These are phyloP conservation scores for Trichoderma sp. DNA, from an alignment of 2,329 filamentous ascomycete genomes.

Conservation along the genomic window DNA sequence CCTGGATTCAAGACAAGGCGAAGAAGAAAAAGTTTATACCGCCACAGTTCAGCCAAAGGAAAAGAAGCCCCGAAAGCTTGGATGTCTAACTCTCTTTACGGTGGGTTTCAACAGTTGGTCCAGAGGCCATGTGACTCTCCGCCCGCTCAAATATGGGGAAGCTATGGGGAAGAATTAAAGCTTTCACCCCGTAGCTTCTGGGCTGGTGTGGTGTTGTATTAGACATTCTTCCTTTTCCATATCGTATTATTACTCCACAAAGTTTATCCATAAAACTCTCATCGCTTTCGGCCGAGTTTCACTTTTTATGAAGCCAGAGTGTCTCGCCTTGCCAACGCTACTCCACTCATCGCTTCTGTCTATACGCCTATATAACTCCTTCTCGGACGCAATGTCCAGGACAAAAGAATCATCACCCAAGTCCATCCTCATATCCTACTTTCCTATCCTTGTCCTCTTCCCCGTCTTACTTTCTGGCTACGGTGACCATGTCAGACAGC, in stretches of 20 bases:
- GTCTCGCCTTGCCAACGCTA: neutral
- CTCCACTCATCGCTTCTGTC: neutral
- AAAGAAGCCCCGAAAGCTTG: neutral
- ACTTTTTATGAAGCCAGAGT: neutral
- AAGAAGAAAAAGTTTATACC: neutral
- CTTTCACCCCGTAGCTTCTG: slow-evolving; percentile 2
- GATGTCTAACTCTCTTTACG: neutral
- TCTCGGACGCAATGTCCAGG: neutral
- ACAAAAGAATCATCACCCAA: neutral
- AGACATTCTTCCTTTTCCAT: neutral
- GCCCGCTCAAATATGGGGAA: neutral
- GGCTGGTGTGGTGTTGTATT: slow-evolving; percentile 2
- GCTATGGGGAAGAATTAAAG: neutral
- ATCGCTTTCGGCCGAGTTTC: neutral
- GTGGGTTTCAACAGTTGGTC: neutral
- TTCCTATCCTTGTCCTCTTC: neutral
- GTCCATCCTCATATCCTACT: neutral
- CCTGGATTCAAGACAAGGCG: neutral
- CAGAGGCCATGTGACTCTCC: neutral
- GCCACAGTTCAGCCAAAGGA: neutral
- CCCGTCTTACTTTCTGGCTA: neutral
- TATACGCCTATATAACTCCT: neutral
- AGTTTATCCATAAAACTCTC: slow-evolving; percentile 16
- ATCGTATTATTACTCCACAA: neutral
- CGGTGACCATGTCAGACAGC: slow-evolving; percentile 3